phyloP scores from a whole-genome alignment of 2,329 filamentous ascomycete species.

The Fonsecaea nubica region DNA sequence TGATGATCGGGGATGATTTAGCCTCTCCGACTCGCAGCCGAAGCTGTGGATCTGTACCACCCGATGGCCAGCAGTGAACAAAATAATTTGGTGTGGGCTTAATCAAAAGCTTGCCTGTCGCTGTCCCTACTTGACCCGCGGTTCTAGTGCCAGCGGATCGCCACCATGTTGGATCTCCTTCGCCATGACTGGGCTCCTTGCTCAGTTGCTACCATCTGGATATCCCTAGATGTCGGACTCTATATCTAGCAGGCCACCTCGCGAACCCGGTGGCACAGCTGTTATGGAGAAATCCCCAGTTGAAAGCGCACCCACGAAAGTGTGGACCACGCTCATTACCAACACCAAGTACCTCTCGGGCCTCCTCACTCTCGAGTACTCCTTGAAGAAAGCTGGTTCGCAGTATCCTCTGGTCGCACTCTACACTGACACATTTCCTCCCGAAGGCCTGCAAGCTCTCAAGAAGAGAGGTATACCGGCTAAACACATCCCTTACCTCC shows the following conservation, averaged over 20 bases:
- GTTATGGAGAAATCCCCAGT: constrained; percentile 1
- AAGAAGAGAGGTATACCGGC: constrained; percentile 71
- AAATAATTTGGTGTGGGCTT: neutral
- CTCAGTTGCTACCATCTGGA: constrained; percentile 3
- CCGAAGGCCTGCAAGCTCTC: constrained; percentile 72
- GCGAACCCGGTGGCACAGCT: constrained; percentile 4
- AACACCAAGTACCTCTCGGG: constrained; percentile 82
- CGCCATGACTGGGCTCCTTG: constrained; percentile 16
- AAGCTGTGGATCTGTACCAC: neutral
- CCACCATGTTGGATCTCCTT: constrained; percentile 6
- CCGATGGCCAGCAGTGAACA: neutral
- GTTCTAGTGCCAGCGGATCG: neutral
- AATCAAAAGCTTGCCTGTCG: constrained; percentile 17
- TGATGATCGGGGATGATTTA: constrained; percentile 23
- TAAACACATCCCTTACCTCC: constrained; percentile 74
- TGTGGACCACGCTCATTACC: constrained; percentile 88
- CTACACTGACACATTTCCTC: constrained; percentile 78
- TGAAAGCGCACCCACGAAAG: constrained; percentile 52
- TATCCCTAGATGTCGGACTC: neutral
- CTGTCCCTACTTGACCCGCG: neutral
- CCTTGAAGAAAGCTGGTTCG: constrained; percentile 68
- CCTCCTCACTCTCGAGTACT: constrained; percentile 80
- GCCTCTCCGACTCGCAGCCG: constrained; percentile 27
- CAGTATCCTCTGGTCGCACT: constrained; percentile 81
- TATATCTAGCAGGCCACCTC: neutral